A percentile compares a stretch with the other conserved stretches of the same genome.
phyloP scores from a whole-genome alignment of 805 yeast genomes.

The Lipomyces orientalis region DNA sequence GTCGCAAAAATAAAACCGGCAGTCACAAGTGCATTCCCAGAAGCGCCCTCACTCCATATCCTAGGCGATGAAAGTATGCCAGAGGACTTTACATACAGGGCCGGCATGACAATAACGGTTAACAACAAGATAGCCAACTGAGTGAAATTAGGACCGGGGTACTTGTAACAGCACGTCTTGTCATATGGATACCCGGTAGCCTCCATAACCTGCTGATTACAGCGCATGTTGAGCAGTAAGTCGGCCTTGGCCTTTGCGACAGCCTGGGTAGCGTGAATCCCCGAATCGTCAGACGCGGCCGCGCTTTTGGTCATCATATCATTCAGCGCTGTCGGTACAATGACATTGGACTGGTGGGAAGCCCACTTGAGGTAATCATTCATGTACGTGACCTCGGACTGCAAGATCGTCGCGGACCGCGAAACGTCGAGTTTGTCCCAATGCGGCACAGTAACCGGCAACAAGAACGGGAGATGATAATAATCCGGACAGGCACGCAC shows the following conservation, averaged over 20 bases:
- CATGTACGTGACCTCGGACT: constrained; percentile 32
- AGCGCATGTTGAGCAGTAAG: constrained; percentile 36
- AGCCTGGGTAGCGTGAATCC: constrained; percentile 33
- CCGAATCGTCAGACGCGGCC: constrained; percentile 28
- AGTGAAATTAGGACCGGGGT: constrained; percentile 28
- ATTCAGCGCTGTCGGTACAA: constrained; percentile 35
- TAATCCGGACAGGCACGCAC: constrained; percentile 15
- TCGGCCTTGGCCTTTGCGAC: constrained; percentile 37
- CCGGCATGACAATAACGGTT: constrained; percentile 18
- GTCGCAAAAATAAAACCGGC: constrained; percentile 31
- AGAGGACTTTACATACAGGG: constrained; percentile 22
- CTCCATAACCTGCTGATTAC: constrained; percentile 36
- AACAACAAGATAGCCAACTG: constrained; percentile 24
- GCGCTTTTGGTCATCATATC: constrained; percentile 29
- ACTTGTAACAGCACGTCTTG: constrained; percentile 38
- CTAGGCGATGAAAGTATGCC: constrained; percentile 20
- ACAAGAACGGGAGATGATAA: constrained; percentile 26
- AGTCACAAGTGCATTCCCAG: constrained; percentile 22
- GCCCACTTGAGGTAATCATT: constrained; percentile 33
- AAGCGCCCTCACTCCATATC: constrained; percentile 20
- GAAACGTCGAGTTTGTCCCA: constrained; percentile 31
- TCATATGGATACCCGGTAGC: constrained; percentile 35
- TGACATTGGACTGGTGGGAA: constrained; percentile 28
- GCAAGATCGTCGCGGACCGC: constrained; percentile 31
- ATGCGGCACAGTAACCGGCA: constrained; percentile 32